Percentiles rank a stretch among this genome's conserved stretches.
These are phyloP conservation scores for Fusarium dimerum DNA, from an alignment of 2,329 filamentous ascomycete species.

Conservation along the genomic window DNA sequence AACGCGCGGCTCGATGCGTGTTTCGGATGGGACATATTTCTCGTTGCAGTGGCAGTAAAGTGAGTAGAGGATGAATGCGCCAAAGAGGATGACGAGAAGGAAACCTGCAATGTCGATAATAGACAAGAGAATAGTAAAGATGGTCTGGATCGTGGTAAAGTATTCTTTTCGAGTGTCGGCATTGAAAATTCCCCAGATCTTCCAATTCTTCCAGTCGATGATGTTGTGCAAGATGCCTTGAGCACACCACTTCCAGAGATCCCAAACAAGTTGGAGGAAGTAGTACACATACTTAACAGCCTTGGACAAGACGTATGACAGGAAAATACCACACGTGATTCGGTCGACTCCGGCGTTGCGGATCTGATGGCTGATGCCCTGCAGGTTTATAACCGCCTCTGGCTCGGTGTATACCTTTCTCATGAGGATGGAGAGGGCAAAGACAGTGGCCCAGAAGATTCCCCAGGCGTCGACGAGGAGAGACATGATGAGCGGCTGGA, in stretches of 20 bases:
- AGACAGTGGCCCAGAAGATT: background rate
- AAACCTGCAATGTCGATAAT: background rate
- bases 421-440: too few relatives aligned
- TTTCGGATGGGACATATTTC: background rate
- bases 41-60: background rate
- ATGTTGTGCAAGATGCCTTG: background rate
- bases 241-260: background rate
- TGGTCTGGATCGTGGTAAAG: background rate
- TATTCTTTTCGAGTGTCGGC: background rate
- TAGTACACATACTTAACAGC: too few relatives aligned
- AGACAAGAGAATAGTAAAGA: background rate
- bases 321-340: too few relatives aligned
- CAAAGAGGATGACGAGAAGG: background rate
- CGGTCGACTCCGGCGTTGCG: too few relatives aligned
- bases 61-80: conserved; percentile 6
- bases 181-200: background rate
- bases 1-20: background rate
- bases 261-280: background rate
- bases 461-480: background rate
- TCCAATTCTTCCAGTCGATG: background rate
- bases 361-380: too few relatives aligned
- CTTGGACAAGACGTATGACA: too few relatives aligned
- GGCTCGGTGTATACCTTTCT: too few relatives aligned
- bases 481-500: background rate
- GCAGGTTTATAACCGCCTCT: too few relatives aligned